phyloP scores from a whole-genome alignment of 805 yeast genomes.

The Kuraishia floccosa region DNA sequence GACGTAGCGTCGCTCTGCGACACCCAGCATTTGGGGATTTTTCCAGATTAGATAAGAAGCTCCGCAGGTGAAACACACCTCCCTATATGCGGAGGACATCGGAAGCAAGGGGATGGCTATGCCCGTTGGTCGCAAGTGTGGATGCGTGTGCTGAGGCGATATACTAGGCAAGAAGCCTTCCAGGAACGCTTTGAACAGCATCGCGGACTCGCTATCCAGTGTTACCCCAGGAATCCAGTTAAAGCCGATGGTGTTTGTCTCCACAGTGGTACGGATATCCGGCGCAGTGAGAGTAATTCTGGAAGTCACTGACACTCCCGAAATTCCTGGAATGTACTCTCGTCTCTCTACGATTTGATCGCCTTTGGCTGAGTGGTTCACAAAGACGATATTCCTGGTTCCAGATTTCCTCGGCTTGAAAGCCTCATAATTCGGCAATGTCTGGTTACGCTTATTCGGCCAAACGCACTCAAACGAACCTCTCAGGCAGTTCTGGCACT shows the following conservation, averaged over 20 bases:
- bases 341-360: background rate
- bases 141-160: constrained; percentile 22
- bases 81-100: constrained; percentile 15
- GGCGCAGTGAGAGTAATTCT: no score
- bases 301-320: background rate
- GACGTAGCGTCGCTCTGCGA: constrained; percentile 13
- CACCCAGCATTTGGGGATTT: constrained; percentile 10
- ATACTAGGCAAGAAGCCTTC: constrained; percentile 20
- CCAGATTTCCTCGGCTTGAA: background rate
- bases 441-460: background rate
- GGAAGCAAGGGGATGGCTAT: constrained; percentile 19
- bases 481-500: constrained; percentile 32
- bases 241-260: constrained; percentile 1
- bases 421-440: background rate
- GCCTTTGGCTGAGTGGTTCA: background rate
- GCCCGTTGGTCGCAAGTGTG: constrained; percentile 20
- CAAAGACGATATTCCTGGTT: background rate
- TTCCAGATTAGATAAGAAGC: constrained; percentile 22
- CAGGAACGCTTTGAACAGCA: constrained; percentile 14
- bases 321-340: background rate
- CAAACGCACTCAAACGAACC: constrained; percentile 1
- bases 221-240: constrained; percentile 7
- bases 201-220: constrained; percentile 7
- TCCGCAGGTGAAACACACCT: constrained; percentile 27
- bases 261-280: background rate